These are phyloP conservation scores for Saururus chinensis DNA, from an alignment of 164 flowering plant genomes.

Conservation along the genomic window DNA sequence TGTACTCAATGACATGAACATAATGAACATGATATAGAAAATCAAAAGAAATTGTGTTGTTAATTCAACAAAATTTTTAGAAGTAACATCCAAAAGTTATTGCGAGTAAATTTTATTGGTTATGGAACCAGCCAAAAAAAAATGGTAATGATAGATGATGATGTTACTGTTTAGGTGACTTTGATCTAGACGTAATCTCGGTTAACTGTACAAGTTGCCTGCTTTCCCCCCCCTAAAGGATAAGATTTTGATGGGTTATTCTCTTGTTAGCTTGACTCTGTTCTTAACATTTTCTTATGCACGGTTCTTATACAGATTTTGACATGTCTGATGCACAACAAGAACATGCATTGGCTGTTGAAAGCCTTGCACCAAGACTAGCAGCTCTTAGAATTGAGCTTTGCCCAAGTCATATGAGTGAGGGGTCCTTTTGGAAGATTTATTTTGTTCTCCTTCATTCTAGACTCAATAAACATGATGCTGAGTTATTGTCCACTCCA, in stretches of 20 bases:
- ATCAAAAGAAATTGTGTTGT: too few relatives aligned
- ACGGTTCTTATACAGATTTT: constrained; percentile 46
- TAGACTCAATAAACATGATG: constrained; percentile 72
- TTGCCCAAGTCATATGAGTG: constrained; percentile 83
- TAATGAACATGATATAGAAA: too few relatives aligned
- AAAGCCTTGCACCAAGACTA: constrained; percentile 72
- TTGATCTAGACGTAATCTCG: too few relatives aligned
- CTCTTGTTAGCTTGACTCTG: neutral
- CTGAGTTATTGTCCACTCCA: constrained; percentile 49
- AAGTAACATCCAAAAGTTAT: too few relatives aligned
- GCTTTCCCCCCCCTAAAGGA: too few relatives aligned
- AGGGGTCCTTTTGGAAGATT: constrained; percentile 90
- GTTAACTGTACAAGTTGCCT: too few relatives aligned
- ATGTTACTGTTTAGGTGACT: too few relatives aligned
- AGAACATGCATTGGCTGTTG: constrained; percentile 77
- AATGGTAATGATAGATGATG: too few relatives aligned
- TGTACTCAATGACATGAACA: too few relatives aligned
- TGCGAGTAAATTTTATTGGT: too few relatives aligned
- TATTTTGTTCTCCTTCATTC: constrained; percentile 93
- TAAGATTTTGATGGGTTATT: neutral
- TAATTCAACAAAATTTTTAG: too few relatives aligned
- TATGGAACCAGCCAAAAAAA: too few relatives aligned
- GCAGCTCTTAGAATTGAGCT: constrained; percentile 94
- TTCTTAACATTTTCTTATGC: neutral
- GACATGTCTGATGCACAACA: constrained; percentile 73